Evolutionary conservation across 2,329 filamentous ascomycete genomes (phyloP).

Genomic region (Epichloe gansuensis): DNA sequence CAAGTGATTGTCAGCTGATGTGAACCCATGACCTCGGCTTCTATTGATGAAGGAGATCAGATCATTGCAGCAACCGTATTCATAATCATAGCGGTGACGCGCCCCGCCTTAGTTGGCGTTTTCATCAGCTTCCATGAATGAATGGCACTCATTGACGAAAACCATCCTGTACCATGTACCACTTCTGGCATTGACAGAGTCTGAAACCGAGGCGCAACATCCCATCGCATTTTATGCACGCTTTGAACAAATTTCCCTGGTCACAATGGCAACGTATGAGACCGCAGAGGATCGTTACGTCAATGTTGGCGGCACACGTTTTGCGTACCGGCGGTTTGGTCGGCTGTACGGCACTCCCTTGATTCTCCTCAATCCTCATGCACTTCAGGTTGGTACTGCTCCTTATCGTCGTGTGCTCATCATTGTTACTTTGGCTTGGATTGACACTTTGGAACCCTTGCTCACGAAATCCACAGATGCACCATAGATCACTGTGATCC

Average conservation of each 20-base stretch:
- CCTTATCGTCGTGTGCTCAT: not conserved
- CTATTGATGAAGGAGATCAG: no score
- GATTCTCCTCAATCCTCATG: constrained; percentile 14
- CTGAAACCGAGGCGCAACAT: no score
- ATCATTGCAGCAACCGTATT: no score
- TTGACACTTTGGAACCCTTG: not conserved
- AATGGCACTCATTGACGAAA: no score
- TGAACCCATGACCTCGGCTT: not conserved
- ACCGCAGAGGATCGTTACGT: constrained; percentile 17
- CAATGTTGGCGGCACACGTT: constrained; percentile 17
- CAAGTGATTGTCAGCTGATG: not conserved
- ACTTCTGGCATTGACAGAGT: no score
- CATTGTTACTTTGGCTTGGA: not conserved
- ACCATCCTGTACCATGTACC: no score
- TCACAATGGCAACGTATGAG: constrained; percentile 19
- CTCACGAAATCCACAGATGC: constrained; percentile 12
- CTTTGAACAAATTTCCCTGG: not conserved
- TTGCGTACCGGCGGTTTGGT: constrained; percentile 21
- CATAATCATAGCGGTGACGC: no score
- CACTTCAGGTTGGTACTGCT: constrained; percentile 17
- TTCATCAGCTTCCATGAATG: no score
- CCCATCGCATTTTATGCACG: no score
- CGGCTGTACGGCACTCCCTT: constrained; percentile 17
- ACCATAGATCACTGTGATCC: constrained; percentile 31
- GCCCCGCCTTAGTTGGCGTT: no score